Evolutionary conservation across 345 rosid genomes (phyloP), one percentile per base, ranked within the genome.

Genomic region (Cardamine resedifolia): DNA sequence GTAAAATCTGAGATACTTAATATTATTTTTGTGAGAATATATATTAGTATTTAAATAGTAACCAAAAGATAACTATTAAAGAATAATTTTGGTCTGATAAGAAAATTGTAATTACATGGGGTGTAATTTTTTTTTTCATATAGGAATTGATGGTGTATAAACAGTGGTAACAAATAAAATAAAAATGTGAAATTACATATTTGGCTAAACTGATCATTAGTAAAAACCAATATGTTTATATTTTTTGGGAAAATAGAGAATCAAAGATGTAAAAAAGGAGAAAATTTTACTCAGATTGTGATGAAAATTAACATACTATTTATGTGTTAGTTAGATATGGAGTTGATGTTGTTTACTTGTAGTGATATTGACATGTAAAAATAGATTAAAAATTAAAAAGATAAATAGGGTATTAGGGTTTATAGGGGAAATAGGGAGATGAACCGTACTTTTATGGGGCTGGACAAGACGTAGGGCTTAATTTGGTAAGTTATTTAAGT

Each of bases 401-500:
- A 26, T 44, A 47, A 43, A 53, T 63, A 70, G 64, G 64, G 66
- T 36, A 15, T 76, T 76, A 69, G 75, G 75, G 75, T 45, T 69
- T 44, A 55, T 62, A 75, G 74, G 70, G 69, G 43, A 57, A 28
- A 58, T 64, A 49, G 63, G 71, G 66, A 76, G 75, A 64, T 64
- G 76, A 64, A 38, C n/a, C 21, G 66, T 76, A 70, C 76, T 57
- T 70, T 20, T 12, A 70, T 36, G 65, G 27, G 68, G 49, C 56
- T 64, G 72, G 80, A 71, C 64, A 65, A 77, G 80, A 71, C 68
- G 19, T 66, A 71, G 50, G 63, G 80, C 77, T 71, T 71, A 70
- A 76, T 70, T 58, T 77, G 77, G 80, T 41, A 77, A 77, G 50
- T 77, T 70, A 77, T 77, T 23, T 64, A 77, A 65, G 64, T 77